These are phyloP conservation scores for Neurospora sp. DNA, from an alignment of 2,329 filamentous ascomycete species.

Conservation along the genomic window DNA sequence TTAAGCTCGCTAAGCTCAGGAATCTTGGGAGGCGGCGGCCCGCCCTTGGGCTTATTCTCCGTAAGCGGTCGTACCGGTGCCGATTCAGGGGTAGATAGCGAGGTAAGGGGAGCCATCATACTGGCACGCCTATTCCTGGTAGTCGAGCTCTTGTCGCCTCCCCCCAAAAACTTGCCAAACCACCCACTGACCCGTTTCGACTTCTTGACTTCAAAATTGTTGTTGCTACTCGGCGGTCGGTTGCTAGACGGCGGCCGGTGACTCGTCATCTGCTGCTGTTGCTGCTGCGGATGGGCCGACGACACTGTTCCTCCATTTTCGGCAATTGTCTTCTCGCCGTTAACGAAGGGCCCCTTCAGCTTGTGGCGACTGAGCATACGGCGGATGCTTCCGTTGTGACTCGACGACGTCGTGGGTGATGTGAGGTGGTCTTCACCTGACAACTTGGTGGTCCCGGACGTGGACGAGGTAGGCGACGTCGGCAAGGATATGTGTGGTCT, in stretches of 20 bases:
- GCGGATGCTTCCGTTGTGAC: conserved; percentile 45
- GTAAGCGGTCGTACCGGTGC: not conserved
- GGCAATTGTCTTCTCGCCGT: conserved; percentile 34
- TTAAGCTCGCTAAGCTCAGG: conserved; percentile 46
- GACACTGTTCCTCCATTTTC: conserved; percentile 20
- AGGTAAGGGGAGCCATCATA: conserved; percentile 20
- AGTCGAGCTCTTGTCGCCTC: conserved; percentile 23
- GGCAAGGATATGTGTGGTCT: conserved; percentile 22
- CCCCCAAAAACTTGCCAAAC: conserved; percentile 43
- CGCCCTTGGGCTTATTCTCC: conserved; percentile 29
- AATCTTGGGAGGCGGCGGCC: conserved; percentile 50
- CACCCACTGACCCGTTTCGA: conserved; percentile 48
- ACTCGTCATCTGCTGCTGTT: conserved; percentile 30
- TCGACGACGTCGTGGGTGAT: conserved; percentile 39
- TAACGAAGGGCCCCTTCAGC: conserved; percentile 44
- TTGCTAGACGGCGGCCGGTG: not conserved
- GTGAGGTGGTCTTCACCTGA: conserved; percentile 40
- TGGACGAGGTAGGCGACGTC: conserved; percentile 21
- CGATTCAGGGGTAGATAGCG: conserved; percentile 7
- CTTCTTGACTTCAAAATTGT: conserved; percentile 24
- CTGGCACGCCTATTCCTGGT: conserved; percentile 31
- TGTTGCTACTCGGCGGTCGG: not conserved
- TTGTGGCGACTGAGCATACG: conserved; percentile 47
- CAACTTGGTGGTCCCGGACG: conserved; percentile 35
- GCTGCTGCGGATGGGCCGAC: conserved; percentile 42